A percentile compares a stretch with the other conserved stretches of the same genome.
phyloP scores from a whole-genome alignment of 208 protist genomes.

The Leishmania tarentolae region DNA sequence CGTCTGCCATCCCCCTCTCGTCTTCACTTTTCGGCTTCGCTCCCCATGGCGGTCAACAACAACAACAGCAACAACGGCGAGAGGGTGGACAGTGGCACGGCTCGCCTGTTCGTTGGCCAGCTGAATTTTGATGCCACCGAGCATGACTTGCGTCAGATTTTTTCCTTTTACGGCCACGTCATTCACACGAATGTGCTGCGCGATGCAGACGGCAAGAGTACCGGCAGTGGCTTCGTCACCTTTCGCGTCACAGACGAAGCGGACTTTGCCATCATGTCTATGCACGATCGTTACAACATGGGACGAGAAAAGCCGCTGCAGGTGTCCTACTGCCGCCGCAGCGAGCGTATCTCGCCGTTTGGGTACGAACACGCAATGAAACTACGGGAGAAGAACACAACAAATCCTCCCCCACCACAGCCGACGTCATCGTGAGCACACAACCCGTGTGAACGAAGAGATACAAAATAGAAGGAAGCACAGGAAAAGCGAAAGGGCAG shows the following conservation, averaged over 20 bases:
- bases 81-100: constrained; percentile 23
- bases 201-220: constrained; percentile 55
- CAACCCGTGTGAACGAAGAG: background rate
- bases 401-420: constrained; percentile 61
- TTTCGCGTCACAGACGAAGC: constrained; percentile 72
- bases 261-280: constrained; percentile 67
- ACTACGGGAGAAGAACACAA: constrained; percentile 60
- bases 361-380: constrained; percentile 62
- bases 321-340: constrained; percentile 73
- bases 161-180: constrained; percentile 76
- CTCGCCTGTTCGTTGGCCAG: constrained; percentile 74
- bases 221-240: constrained; percentile 68
- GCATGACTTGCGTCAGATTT: constrained; percentile 63
- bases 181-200: constrained; percentile 75
- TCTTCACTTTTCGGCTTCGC: background rate
- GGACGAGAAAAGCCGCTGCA: constrained; percentile 77
- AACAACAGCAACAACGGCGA: constrained; percentile 18
- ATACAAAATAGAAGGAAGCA: background rate
- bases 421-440: constrained; percentile 14
- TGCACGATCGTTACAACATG: constrained; percentile 78
- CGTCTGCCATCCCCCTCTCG: background rate
- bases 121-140: constrained; percentile 76
- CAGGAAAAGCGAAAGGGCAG: background rate
- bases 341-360: constrained; percentile 63
- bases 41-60: constrained; percentile 3